These are phyloP conservation scores for Paragyromitra xinjiangensis DNA, from an alignment of 495 filamentous ascomycete genomes.

Conservation along the genomic window DNA sequence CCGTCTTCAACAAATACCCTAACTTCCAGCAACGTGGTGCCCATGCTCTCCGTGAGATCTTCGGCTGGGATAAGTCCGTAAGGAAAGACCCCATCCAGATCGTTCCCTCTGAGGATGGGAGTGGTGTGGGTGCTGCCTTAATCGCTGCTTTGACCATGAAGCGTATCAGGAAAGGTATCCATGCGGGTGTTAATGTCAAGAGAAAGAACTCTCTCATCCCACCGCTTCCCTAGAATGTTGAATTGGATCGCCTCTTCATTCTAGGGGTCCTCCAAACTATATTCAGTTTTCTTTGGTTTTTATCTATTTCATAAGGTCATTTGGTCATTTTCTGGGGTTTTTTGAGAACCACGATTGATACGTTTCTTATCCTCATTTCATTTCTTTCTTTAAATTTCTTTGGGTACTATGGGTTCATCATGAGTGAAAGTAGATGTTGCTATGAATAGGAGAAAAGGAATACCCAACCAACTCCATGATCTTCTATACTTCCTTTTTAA, in stretches of 20 bases:
- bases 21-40: conserved; percentile 94
- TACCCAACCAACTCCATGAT: conserved; percentile 32
- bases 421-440: neutral
- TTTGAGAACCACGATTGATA: conserved; percentile 16
- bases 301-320: conserved; percentile 5
- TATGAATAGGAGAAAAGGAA: conserved; percentile 27
- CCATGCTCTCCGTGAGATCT: conserved; percentile 86
- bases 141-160: conserved; percentile 94
- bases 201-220: conserved; percentile 58
- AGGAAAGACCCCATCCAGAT: conserved; percentile 87
- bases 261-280: neutral
- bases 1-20: conserved; percentile 97
- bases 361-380: conserved; percentile 5
- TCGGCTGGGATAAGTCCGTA: conserved; percentile 78
- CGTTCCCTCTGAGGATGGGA: conserved; percentile 89
- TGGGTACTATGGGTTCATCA: conserved; percentile 7
- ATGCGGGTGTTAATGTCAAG: conserved; percentile 57
- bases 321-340: conserved; percentile 15
- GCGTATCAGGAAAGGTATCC: conserved; percentile 56
- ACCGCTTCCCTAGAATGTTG: conserved; percentile 39
- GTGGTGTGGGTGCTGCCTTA: conserved; percentile 92
- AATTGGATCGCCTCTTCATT: conserved; percentile 12
- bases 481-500: neutral
- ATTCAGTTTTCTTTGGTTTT: conserved; percentile 23
- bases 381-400: neutral